A percentile compares a stretch with the other conserved stretches of the same genome.
Evolutionary conservation across 148 eudicot genomes (phyloP).

Genomic region (Camellia sinensis): DNA sequence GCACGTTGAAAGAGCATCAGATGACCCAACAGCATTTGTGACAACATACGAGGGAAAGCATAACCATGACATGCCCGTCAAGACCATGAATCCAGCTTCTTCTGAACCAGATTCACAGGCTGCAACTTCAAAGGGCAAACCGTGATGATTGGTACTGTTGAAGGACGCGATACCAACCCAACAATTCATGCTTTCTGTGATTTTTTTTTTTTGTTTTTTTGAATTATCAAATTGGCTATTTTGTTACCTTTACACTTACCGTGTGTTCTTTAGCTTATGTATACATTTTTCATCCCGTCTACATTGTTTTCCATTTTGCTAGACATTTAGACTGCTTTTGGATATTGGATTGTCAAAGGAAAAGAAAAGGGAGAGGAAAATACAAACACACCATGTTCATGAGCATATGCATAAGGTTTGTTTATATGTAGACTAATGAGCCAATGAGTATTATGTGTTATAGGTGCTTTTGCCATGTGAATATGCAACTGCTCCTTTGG

Average conservation of each 20-base stretch:
- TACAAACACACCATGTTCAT: no score
- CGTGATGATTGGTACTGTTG: neutral
- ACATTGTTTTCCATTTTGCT: no score
- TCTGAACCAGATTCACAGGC: constrained; percentile 25
- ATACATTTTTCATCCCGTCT: neutral
- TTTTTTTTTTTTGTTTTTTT: neutral
- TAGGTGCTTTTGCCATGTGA: no score
- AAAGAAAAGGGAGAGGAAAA: no score
- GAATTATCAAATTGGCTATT: neutral
- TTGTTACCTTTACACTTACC: constrained; percentile 3
- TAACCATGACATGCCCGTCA: constrained; percentile 43
- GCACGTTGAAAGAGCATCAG: constrained; percentile 58
- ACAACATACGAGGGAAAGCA: constrained; percentile 63
- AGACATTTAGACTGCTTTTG: no score
- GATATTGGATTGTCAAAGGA: no score
- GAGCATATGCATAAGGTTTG: no score
- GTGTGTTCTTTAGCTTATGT: neutral
- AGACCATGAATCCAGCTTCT: constrained; percentile 17
- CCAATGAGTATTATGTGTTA: no score
- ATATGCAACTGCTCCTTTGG: no score
- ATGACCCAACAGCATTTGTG: constrained; percentile 44
- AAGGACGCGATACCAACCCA: neutral
- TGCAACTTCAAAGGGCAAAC: constrained; percentile 23
- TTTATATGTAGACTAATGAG: no score
- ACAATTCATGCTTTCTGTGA: neutral